These are phyloP conservation scores for Phytophthora cactorum DNA, from an alignment of 352 stramenopile genomes.

Conservation along the genomic window DNA sequence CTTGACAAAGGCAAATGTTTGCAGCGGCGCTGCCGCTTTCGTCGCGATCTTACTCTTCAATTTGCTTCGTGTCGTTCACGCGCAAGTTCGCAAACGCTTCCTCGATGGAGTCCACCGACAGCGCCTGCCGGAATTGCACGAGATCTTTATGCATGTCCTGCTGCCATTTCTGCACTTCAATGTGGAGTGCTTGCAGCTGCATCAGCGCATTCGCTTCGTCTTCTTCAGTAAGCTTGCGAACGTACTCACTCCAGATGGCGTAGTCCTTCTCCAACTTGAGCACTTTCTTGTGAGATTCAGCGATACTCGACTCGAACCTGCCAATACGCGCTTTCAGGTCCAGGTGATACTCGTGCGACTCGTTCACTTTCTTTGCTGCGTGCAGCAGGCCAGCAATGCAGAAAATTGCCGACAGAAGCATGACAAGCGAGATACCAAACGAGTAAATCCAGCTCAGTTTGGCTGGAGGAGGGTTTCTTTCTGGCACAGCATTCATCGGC, in stretches of 20 bases:
- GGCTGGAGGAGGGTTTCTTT: conserved; percentile 3
- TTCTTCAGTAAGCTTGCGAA: conserved; percentile 70
- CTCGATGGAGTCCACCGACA: conserved; percentile 62
- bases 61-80: conserved; percentile 37
- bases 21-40: conserved; percentile 1
- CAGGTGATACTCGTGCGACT: conserved; percentile 71
- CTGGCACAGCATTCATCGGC: neutral
- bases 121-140: conserved; percentile 61
- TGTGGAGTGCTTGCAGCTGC: conserved; percentile 72
- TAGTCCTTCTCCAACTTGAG: conserved; percentile 76
- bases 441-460: conserved; percentile 30
- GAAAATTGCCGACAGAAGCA: conserved; percentile 59
- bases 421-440: conserved; percentile 39
- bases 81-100: conserved; percentile 49
- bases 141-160: conserved; percentile 76
- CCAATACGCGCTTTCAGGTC: conserved; percentile 60
- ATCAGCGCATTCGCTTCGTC: conserved; percentile 65
- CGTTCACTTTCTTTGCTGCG: conserved; percentile 53
- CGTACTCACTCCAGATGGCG: conserved; percentile 74
- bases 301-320: conserved; percentile 68
- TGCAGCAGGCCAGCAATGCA: conserved; percentile 57
- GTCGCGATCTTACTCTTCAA: conserved; percentile 11
- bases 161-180: conserved; percentile 77
- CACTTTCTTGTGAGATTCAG: conserved; percentile 70
- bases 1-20: conserved; percentile 20